Percentiles rank a stretch among this genome's conserved stretches.
Evolutionary conservation across 2,329 filamentous ascomycete species (phyloP).

Genomic region (Colletotrichum acutatum): DNA sequence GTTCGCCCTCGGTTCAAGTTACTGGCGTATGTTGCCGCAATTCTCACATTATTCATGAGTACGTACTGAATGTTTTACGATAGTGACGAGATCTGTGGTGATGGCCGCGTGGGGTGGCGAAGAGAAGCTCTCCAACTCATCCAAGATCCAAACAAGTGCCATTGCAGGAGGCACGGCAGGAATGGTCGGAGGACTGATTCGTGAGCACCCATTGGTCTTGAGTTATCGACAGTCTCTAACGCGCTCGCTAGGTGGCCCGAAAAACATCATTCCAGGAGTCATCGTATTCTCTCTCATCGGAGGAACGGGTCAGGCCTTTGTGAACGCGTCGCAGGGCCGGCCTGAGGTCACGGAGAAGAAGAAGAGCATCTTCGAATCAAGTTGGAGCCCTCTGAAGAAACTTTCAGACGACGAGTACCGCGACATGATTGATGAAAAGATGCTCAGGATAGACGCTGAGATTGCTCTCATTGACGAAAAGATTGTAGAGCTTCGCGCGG

Average conservation of each 20-base stretch:
- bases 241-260: constrained; percentile 57
- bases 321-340: constrained; percentile 43
- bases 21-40: constrained; percentile 69
- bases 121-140: constrained; percentile 62
- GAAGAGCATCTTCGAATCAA: constrained; percentile 65
- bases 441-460: constrained; percentile 78
- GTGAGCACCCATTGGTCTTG: constrained; percentile 50
- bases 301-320: constrained; percentile 51
- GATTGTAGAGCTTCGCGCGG: constrained; percentile 60
- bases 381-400: constrained; percentile 77
- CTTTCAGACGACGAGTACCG: constrained; percentile 80
- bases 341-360: constrained; percentile 41
- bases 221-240: constrained; percentile 15
- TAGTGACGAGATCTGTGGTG: constrained; percentile 61
- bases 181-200: constrained; percentile 65
- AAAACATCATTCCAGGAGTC: constrained; percentile 63
- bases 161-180: constrained; percentile 78
- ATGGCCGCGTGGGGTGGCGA: constrained; percentile 61
- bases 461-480: constrained; percentile 83
- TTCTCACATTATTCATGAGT: neutral
- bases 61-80: constrained; percentile 25
- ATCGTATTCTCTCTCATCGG: constrained; percentile 59
- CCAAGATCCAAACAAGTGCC: constrained; percentile 75
- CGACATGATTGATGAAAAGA: constrained; percentile 75
- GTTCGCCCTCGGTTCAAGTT: constrained; percentile 81